phyloP scores from a whole-genome alignment of 192 early-diverging fungal species.

The Chytriomyces sp. region DNA sequence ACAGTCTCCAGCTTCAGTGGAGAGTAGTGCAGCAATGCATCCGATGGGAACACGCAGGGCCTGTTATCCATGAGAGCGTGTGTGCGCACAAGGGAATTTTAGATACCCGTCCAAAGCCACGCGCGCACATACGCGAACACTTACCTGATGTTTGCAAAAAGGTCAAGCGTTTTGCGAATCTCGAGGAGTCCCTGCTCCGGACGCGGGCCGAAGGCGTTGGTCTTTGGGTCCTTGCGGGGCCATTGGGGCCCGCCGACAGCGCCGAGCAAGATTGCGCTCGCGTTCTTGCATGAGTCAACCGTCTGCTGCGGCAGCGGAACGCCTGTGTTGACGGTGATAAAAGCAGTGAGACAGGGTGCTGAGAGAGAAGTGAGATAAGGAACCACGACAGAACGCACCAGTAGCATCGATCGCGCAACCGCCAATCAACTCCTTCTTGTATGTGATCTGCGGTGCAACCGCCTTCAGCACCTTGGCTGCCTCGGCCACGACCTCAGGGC shows the following conservation, averaged over 20 bases:
- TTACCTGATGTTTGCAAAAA: conserved; percentile 88
- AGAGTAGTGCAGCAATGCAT: conserved; percentile 76
- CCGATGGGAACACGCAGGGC: conserved; percentile 90
- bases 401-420: conserved; percentile 88
- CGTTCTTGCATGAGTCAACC: conserved; percentile 74
- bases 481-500: conserved; percentile 92
- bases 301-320: conserved; percentile 82
- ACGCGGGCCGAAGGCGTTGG: conserved; percentile 69
- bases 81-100: conserved; percentile 4
- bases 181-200: conserved; percentile 94
- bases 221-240: conserved; percentile 72
- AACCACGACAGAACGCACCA: conserved; percentile 45
- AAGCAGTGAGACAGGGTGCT: not conserved
- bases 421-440: conserved; percentile 81
- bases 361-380: not conserved
- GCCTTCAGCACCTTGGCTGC: conserved; percentile 87
- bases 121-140: too few relatives aligned
- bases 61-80: conserved; percentile 29
- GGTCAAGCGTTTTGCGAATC: conserved; percentile 86
- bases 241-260: conserved; percentile 98
- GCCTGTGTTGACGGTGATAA: conserved; percentile 31
- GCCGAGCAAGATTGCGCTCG: conserved; percentile 93
- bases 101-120: too few relatives aligned
- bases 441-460: conserved; percentile 61
- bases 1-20: conserved; percentile 92